These are phyloP conservation scores for Heritiera littoralis DNA, from an alignment of 345 rosid genomes.

Conservation along the genomic window DNA sequence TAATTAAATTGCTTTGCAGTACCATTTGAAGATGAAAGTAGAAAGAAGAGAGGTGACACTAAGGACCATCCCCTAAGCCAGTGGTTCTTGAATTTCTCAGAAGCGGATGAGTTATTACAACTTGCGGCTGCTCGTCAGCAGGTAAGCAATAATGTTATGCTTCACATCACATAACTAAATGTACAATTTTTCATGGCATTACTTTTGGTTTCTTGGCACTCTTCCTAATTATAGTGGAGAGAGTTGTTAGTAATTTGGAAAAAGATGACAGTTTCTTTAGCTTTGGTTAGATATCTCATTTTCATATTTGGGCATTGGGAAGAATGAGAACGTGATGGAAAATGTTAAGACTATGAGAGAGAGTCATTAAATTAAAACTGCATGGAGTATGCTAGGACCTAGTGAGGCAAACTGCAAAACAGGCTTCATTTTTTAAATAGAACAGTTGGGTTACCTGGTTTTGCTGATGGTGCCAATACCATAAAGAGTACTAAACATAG, in stretches of 20 bases:
- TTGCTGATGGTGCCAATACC: neutral
- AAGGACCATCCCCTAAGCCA: slow-evolving; percentile 59
- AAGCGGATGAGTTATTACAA: slow-evolving; percentile 69
- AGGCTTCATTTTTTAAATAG: neutral
- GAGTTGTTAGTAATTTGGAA: neutral
- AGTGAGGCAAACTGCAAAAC: neutral
- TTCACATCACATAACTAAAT: neutral
- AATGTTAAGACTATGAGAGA: neutral
- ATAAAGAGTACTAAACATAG: neutral
- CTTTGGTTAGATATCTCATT: neutral
- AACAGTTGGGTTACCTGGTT: neutral
- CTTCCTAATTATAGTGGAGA: neutral
- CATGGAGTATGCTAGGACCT: neutral
- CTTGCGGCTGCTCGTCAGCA: slow-evolving; percentile 77
- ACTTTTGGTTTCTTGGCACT: slow-evolving; percentile 16
- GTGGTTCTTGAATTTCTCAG: slow-evolving; percentile 67
- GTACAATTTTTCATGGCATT: neutral
- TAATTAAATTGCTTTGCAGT: slow-evolving; percentile 30
- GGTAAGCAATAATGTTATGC: slow-evolving; percentile 35
- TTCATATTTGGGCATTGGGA: neutral
- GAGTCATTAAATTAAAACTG: neutral
- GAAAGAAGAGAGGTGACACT: slow-evolving; percentile 58
- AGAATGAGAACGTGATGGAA: neutral
- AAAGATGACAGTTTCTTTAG: neutral
- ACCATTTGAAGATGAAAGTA: slow-evolving; percentile 43